A percentile compares a stretch with the other conserved stretches of the same genome.
These are phyloP conservation scores for Penicillium psychrosexuale DNA, from an alignment of 2,329 filamentous ascomycete species.

Conservation along the genomic window DNA sequence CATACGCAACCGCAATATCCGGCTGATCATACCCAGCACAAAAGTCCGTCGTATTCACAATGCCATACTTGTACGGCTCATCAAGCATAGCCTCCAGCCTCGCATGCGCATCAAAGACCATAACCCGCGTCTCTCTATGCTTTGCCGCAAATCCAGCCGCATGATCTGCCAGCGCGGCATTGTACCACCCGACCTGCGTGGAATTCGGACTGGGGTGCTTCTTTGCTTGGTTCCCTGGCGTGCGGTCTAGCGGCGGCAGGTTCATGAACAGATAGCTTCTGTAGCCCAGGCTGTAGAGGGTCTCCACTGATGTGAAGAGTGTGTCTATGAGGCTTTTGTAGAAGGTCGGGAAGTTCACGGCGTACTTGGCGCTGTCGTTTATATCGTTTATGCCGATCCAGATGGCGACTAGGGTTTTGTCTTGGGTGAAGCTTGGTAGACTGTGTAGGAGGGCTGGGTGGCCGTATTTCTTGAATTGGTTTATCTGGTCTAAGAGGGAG, in stretches of 20 bases:
- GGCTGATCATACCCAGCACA: constrained; percentile 48
- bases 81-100: constrained; percentile 46
- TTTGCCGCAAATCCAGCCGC: constrained; percentile 33
- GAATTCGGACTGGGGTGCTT: constrained; percentile 44
- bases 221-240: constrained; percentile 36
- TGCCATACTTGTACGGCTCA: constrained; percentile 40
- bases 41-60: constrained; percentile 48
- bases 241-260: constrained; percentile 51
- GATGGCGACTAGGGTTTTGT: constrained; percentile 46
- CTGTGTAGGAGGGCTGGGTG: constrained; percentile 39
- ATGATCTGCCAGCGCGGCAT: constrained; percentile 38
- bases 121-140: constrained; percentile 36
- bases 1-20: constrained; percentile 44
- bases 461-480: constrained; percentile 49
- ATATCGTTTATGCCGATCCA: constrained; percentile 61
- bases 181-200: constrained; percentile 48
- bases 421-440: constrained; percentile 31
- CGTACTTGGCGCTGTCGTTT: constrained; percentile 47
- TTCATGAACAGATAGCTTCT: constrained; percentile 51
- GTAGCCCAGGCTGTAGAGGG: constrained; percentile 46
- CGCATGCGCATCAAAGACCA: constrained; percentile 47
- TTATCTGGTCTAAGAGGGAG: constrained; percentile 50
- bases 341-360: constrained; percentile 45
- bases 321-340: constrained; percentile 45
- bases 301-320: constrained; percentile 43